phyloP scores from a whole-genome alignment of 495 filamentous ascomycete species.

The Penicillium diatomitis region DNA sequence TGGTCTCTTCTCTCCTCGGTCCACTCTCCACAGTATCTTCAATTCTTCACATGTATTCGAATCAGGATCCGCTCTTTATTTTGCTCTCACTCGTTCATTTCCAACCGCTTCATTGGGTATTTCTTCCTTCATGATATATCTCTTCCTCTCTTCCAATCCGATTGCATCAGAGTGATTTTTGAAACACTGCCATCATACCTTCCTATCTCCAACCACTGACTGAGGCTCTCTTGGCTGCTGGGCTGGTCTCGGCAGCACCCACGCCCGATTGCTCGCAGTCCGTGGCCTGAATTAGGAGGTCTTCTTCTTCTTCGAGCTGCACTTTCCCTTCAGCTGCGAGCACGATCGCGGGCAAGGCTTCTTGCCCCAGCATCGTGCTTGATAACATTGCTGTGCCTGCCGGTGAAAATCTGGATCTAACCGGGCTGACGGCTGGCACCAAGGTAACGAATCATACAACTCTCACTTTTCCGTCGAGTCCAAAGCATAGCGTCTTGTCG shows the following conservation, averaged over 20 bases:
- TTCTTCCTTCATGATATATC: too few relatives aligned
- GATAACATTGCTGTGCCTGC: background rate
- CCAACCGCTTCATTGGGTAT: too few relatives aligned
- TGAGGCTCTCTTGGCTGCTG: background rate
- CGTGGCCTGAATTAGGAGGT: background rate
- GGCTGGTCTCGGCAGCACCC: background rate
- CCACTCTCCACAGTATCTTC: too few relatives aligned
- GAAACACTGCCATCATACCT: background rate
- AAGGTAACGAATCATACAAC: background rate
- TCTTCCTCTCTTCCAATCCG: too few relatives aligned
- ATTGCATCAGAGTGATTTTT: too few relatives aligned
- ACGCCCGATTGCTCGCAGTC: background rate
- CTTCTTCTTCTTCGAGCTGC: slow-evolving; percentile 1
- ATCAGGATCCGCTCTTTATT: too few relatives aligned
- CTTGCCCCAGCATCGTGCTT: background rate
- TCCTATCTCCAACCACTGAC: background rate
- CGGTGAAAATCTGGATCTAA: background rate
- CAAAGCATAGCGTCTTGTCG: too few relatives aligned
- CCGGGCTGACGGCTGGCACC: background rate
- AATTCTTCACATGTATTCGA: too few relatives aligned
- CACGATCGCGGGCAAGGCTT: background rate
- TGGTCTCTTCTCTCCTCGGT: too few relatives aligned
- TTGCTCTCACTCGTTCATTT: too few relatives aligned
- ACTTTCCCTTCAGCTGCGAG: background rate
- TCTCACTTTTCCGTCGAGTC: too few relatives aligned